Evolutionary conservation across 768 basidiomycete species (phyloP).

Genomic region (Mycena capillaripes): DNA sequence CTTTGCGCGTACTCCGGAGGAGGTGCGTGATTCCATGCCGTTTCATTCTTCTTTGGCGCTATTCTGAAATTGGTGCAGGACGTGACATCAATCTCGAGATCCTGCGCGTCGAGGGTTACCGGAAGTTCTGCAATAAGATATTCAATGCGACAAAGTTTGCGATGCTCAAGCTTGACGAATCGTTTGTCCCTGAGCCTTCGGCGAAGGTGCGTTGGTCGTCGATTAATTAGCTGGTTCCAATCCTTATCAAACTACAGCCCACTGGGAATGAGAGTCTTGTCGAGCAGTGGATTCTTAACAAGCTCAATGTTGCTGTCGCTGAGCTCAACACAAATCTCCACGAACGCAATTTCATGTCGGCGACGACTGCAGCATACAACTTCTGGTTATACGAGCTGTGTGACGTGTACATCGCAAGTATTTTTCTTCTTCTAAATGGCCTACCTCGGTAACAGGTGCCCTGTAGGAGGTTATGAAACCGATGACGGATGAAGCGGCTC

Average conservation of each 20-base stretch:
- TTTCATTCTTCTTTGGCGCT: neutral
- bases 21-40: constrained; percentile 66
- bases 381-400: constrained; percentile 99
- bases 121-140: constrained; percentile 99
- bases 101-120: constrained; percentile 94
- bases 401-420: constrained; percentile 94
- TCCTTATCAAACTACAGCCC: constrained; percentile 62
- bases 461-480: constrained; percentile 97
- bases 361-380: constrained; percentile 87
- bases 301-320: constrained; percentile 84
- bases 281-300: constrained; percentile 96
- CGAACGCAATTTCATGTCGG: constrained; percentile 93
- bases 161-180: constrained; percentile 94
- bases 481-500: constrained; percentile 87
- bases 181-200: constrained; percentile 81
- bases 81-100: constrained; percentile 99
- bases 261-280: constrained; percentile 93
- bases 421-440: neutral
- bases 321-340: constrained; percentile 83
- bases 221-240: neutral
- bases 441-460: neutral
- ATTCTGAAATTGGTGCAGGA: constrained; percentile 58
- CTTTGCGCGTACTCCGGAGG: constrained; percentile 94
- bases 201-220: constrained; percentile 70
- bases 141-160: constrained; percentile 99